phyloP scores from a whole-genome alignment of 1,139 yeast species.

The Saccharomycopsis crataegensis region DNA sequence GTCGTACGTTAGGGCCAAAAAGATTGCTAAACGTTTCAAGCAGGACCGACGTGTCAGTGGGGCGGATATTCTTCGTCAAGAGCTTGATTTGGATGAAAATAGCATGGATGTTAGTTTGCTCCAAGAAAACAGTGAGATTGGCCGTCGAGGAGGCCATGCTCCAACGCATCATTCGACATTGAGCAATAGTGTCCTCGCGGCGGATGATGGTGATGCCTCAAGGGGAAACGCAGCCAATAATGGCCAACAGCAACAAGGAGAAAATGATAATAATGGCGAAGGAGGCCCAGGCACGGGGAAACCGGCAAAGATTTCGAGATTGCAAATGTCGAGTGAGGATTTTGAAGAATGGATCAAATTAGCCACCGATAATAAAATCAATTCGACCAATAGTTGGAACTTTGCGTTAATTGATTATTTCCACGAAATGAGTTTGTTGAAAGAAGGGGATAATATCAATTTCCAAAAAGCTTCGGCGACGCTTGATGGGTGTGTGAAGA shows the following conservation, averaged over 20 bases:
- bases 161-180: not conserved
- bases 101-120: constrained; percentile 7
- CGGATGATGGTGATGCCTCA: not conserved
- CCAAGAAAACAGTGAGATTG: constrained; percentile 7
- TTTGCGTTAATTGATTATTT: constrained; percentile 85
- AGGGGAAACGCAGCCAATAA: not conserved
- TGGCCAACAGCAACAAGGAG: not conserved
- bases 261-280: not conserved
- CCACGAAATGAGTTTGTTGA: constrained; percentile 55
- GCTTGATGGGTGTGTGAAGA: constrained; percentile 78
- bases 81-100: constrained; percentile 14
- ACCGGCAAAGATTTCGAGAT: constrained; percentile 12
- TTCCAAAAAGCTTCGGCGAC: constrained; percentile 77
- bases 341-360: constrained; percentile 88
- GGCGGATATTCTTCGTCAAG: constrained; percentile 16
- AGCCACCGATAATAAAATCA: constrained; percentile 82
- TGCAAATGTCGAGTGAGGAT: constrained; percentile 41
- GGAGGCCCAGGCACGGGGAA: not conserved
- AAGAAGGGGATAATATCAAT: constrained; percentile 56
- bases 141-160: not conserved
- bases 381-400: constrained; percentile 65
- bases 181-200: not conserved
- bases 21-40: constrained; percentile 15
- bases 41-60: constrained; percentile 19
- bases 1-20: constrained; percentile 16